Evolutionary conservation across 2,329 filamentous ascomycete species (phyloP), one percentile per base, ranked within the genome.

Genomic region (Plectosphaerella cucumerina): DNA sequence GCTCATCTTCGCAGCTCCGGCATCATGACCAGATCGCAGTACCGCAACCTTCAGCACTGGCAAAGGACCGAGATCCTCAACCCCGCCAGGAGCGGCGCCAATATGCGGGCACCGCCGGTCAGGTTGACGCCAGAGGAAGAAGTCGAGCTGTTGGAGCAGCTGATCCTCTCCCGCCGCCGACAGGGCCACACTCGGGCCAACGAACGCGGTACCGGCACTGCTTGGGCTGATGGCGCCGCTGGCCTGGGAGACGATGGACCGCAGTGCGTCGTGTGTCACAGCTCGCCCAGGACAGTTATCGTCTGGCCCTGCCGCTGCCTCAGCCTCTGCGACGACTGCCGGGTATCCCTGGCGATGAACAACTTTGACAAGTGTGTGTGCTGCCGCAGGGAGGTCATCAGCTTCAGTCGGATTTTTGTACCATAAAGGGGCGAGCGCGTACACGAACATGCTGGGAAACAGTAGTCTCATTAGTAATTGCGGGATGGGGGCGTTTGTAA

Each of bases 341-440:
- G 94, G 31, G 89, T 97, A 34, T 93, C 90, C 42, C 77, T 97
- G 55, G 94, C 94, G 4, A 92, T 96, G 84, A 95, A 97, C 66
- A 97, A 97, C 66, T 97, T 96, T 66, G 90, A 92, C 57, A 95
- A 90, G 64, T 99, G 94, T 65, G 92, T 97, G 37, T 97, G 93
- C 62, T 97, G 94, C 67, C 81, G 94, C 47, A 83, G 90, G 51
- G 88, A 94, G 60, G 90, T 97, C 26, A 82, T 84, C 50, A 94
- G 92, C 50, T 97, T 96, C 68, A 92, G 90, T 58, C 83, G 90
- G 59, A 84, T 99, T 53, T 99, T 89, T 75, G 91, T 97, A 39
- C 94, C 94, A 47, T 87, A 60, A 68, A 22, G 26, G 26, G 26
- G 8, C 26, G 26, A 11, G 3, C 23, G 12, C 26, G 6, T 11